Evolutionary conservation across 306 rosid genomes (phyloP).

Genomic region (Pyrus pyrifolia): DNA sequence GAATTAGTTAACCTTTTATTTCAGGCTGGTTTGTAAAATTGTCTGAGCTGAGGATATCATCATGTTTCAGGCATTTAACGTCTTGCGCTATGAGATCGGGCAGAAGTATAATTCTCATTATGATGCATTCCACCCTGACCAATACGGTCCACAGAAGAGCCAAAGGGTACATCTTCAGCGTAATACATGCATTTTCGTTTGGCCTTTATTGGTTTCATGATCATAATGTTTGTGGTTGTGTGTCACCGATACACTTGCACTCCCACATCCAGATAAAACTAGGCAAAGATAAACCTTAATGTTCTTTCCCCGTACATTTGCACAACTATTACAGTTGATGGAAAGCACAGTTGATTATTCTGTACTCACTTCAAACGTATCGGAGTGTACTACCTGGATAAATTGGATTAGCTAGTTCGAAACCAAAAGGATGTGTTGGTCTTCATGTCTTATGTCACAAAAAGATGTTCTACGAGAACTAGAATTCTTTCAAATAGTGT

Average conservation of each 20-base stretch:
- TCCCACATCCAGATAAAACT: not conserved
- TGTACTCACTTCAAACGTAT: not conserved
- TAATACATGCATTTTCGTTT: conserved; percentile 6
- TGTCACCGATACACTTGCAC: not conserved
- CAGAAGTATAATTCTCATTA: conserved; percentile 77
- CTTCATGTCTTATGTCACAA: not conserved
- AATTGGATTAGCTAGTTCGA: not conserved
- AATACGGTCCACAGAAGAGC: conserved; percentile 68
- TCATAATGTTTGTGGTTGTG: not conserved
- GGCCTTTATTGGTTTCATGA: not conserved
- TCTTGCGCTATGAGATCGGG: conserved; percentile 76
- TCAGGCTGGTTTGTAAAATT: conserved; percentile 33
- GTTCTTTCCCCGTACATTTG: not conserved
- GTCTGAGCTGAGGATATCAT: conserved; percentile 33
- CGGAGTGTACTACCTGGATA: not conserved
- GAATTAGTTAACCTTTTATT: conserved; percentile 35
- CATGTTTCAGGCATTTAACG: conserved; percentile 79
- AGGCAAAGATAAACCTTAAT: not conserved
- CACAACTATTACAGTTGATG: not conserved
- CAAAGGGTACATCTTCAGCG: conserved; percentile 56
- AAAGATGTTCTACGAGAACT: not conserved
- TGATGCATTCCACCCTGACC: conserved; percentile 50
- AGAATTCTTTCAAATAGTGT: not conserved
- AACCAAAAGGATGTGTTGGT: not conserved
- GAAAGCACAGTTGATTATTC: not conserved